Conservation (phyloP, 2,329 filamentous ascomycete species). For the Tolypocladium paradoxum region DNA sequence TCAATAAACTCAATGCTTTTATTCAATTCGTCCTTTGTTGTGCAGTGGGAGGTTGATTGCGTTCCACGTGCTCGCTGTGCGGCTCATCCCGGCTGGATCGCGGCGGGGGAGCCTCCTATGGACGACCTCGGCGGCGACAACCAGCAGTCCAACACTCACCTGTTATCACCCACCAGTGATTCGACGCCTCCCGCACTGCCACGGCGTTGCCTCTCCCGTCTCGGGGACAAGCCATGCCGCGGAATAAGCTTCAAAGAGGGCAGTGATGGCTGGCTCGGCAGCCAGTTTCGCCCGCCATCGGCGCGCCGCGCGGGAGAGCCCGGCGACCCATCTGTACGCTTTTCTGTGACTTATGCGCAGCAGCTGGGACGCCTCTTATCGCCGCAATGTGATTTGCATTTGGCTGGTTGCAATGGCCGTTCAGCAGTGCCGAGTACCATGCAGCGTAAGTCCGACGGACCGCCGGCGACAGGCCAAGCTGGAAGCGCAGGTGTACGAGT, state of each 20-base stretch:
- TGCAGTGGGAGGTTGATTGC: not conserved
- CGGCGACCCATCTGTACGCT: not conserved
- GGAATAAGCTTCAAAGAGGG: not conserved
- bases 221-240: not conserved
- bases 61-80: not conserved
- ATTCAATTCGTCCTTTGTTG: not conserved
- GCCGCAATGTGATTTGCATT: not conserved
- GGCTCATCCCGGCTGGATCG: not conserved
- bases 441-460: not conserved
- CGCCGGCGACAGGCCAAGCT: not conserved
- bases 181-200: not conserved
- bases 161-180: not conserved
- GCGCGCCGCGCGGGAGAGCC: not conserved
- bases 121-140: not conserved
- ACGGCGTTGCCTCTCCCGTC: not conserved
- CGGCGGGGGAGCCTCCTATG: not conserved
- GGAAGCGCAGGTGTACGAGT: not conserved
- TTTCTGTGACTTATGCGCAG: not conserved
- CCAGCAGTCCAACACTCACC: not conserved
- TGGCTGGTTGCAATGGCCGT: not conserved
- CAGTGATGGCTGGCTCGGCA: not conserved
- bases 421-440: not conserved
- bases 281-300: not conserved
- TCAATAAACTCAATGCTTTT: not conserved
- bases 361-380: not conserved